A percentile compares a stretch with the other conserved stretches of the same genome.
Evolutionary conservation across 2,329 filamentous ascomycete genomes (phyloP).

Genomic region (Penicillium sp.): DNA sequence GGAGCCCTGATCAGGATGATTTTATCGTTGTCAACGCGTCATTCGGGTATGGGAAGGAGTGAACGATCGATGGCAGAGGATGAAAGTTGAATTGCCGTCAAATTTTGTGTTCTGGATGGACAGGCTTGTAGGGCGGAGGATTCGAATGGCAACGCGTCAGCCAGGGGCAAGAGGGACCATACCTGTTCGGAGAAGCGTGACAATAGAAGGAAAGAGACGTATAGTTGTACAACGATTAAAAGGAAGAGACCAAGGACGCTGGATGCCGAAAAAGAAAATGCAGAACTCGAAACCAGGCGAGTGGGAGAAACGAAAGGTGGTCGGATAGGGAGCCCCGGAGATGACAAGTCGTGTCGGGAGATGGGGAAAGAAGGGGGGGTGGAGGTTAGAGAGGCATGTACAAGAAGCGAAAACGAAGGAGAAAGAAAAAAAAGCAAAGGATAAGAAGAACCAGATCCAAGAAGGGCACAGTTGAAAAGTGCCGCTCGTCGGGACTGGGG

Average conservation of each 20-base stretch:
- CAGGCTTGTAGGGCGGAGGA: constrained; percentile 14
- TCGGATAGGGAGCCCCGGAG: constrained; percentile 28
- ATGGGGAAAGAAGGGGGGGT: constrained; percentile 31
- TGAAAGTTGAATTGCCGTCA: constrained; percentile 3
- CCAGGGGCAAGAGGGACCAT: constrained; percentile 24
- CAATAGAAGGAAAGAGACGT: constrained; percentile 28
- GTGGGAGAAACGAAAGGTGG: constrained; percentile 34
- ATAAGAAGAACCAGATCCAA: constrained; percentile 33
- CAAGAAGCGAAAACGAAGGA: constrained; percentile 25
- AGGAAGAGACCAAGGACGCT: constrained; percentile 30
- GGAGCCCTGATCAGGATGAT: constrained; percentile 19
- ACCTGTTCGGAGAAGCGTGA: constrained; percentile 39
- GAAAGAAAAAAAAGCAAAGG: constrained; percentile 18
- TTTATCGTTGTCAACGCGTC: constrained; percentile 5
- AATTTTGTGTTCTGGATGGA: constrained; percentile 17
- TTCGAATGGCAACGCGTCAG: constrained; percentile 28
- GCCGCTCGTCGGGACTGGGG: constrained; percentile 30
- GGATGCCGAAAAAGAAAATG: constrained; percentile 23
- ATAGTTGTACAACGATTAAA: constrained; percentile 40
- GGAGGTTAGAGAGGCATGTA: constrained; percentile 37
- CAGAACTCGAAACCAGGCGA: constrained; percentile 29
- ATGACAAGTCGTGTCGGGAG: constrained; percentile 28
- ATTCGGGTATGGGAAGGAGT: background rate
- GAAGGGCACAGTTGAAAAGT: constrained; percentile 38
- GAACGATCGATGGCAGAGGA: constrained; percentile 10